Base-by-base conservation (phyloP, 352 stramenopile species). In the Phytophthora colocasiae region DNA sequence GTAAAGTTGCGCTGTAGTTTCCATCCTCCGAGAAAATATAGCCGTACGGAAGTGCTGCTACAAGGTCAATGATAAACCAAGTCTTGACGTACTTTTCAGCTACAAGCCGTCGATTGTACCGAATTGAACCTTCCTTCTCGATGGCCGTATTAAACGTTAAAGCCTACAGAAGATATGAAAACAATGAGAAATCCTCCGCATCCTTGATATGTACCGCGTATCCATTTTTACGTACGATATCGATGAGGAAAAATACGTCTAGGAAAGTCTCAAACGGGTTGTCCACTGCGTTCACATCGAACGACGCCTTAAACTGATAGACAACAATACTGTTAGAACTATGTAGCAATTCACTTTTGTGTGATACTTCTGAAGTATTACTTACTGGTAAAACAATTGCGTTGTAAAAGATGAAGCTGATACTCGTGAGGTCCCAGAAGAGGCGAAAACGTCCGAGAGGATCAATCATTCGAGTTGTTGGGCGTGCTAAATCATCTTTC, bases 381-480 rank as follows among this genome's bases (percentile, higher is more conserved):
- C 70, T 51, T 77, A 92, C 81, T 54, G 81, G 83, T 38, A 92
- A 64, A 15, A 79, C 69, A 38, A 92, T 74, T 2, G 84, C 84
- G 45, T 91, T 92, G 71, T 89, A 90, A 29, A 91, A 85, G 56
- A 91, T 92, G 61, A 92, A 90, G 11, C 17, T 56, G 36, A 92
- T 91, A 54, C 84, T 90, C 22, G 80, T 64, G 22, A 91, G 55
- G 62, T 92, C 84, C 83, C 84, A 92, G 27, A 58, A 66, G 7
- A 92, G 67, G 6, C 84, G 81, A 53, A 90, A 76, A 45, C 69
- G 69, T 1, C 81, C 75, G 47, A 89, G 81, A 4, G 84, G 84
- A 24, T 89, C 75, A 45, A 91, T 77, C 77, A 92, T 89, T 22
- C 57, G 73, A 12, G 40, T 55, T 24, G 61, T 71, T 27, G 71